These are phyloP conservation scores for Brassica carinata DNA, from an alignment of 345 rosid genomes.

Conservation along the genomic window DNA sequence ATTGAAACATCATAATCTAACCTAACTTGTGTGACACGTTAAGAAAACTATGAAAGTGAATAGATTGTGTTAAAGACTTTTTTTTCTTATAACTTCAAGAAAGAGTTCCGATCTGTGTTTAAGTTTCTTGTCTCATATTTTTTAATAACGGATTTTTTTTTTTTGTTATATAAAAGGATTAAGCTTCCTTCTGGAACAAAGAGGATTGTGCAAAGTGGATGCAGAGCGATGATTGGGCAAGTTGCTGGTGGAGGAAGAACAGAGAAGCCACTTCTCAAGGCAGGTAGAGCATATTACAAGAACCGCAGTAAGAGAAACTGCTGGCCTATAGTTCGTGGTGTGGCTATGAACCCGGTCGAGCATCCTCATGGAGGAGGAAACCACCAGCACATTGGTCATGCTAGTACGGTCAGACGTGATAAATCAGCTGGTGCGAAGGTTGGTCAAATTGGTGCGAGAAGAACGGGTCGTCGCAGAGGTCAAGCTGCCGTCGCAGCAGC, in stretches of 20 bases:
- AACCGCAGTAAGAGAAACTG: constrained; percentile 66
- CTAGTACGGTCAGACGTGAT: constrained; percentile 67
- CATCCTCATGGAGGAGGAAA: constrained; percentile 88
- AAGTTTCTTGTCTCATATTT: neutral
- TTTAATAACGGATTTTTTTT: neutral
- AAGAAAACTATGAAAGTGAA: neutral
- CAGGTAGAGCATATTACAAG: constrained; percentile 72
- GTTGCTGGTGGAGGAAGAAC: constrained; percentile 80
- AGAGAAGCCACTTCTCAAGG: constrained; percentile 76
- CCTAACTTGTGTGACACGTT: neutral
- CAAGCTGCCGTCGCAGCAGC: constrained; percentile 60
- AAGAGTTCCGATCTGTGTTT: neutral
- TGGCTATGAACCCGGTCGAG: constrained; percentile 80
- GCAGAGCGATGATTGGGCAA: constrained; percentile 75
- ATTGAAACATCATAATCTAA: neutral
- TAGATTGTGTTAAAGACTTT: neutral
- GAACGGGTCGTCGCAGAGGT: constrained; percentile 71
- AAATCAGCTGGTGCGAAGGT: constrained; percentile 60
- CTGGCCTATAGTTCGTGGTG: constrained; percentile 81
- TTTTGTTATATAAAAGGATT: constrained; percentile 37
- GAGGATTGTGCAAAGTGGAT: constrained; percentile 59
- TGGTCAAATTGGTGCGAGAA: constrained; percentile 70
- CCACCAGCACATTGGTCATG: constrained; percentile 81
- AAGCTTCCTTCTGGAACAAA: constrained; percentile 73
- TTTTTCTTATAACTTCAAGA: neutral